A percentile compares a stretch with the other conserved stretches of the same genome.
These are phyloP conservation scores for Lichtheimia ornata DNA, from an alignment of 371 early-diverging fungal species.

Conservation along the genomic window DNA sequence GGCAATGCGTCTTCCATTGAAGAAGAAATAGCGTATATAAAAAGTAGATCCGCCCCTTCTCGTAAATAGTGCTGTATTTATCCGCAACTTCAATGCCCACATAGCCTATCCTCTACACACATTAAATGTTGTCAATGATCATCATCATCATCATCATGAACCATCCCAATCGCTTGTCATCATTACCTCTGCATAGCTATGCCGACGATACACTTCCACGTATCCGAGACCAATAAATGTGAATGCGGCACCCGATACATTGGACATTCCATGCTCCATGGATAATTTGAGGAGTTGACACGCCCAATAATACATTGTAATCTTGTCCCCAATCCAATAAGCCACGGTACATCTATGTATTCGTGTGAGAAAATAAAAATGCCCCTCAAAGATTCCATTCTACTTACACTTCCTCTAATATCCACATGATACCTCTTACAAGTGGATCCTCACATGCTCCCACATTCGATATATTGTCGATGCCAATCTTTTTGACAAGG, in stretches of 20 bases:
- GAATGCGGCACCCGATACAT: slow-evolving; percentile 29
- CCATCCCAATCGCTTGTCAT: background rate
- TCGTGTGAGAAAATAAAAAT: background rate
- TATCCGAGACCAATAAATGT: slow-evolving; percentile 32
- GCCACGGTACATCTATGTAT: slow-evolving; percentile 24
- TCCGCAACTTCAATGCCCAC: slow-evolving; percentile 32
- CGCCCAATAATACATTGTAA: slow-evolving; percentile 34
- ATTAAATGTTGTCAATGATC: background rate
- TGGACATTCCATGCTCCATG: slow-evolving; percentile 21
- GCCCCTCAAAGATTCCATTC: too few species aligned
- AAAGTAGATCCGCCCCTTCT: slow-evolving; percentile 34
- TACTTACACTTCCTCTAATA: slow-evolving; percentile 43
- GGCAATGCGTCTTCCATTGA: slow-evolving; percentile 36
- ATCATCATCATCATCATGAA: background rate
- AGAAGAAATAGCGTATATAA: slow-evolving; percentile 31
- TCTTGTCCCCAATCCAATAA: slow-evolving; percentile 38
- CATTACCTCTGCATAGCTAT: slow-evolving; percentile 28
- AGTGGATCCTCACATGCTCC: slow-evolving; percentile 26
- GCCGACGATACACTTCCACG: slow-evolving; percentile 25
- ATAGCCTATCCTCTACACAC: slow-evolving; percentile 27
- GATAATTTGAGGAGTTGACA: slow-evolving; percentile 31
- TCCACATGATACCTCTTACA: slow-evolving; percentile 27
- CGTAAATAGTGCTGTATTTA: slow-evolving; percentile 26
- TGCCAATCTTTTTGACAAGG: slow-evolving; percentile 19
- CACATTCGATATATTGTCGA: slow-evolving; percentile 19